Percentiles rank a stretch among this genome's conserved stretches.
Conservation (phyloP, 2,329 filamentous ascomycete genomes). For the Monosporascus cannonballus region DNA sequence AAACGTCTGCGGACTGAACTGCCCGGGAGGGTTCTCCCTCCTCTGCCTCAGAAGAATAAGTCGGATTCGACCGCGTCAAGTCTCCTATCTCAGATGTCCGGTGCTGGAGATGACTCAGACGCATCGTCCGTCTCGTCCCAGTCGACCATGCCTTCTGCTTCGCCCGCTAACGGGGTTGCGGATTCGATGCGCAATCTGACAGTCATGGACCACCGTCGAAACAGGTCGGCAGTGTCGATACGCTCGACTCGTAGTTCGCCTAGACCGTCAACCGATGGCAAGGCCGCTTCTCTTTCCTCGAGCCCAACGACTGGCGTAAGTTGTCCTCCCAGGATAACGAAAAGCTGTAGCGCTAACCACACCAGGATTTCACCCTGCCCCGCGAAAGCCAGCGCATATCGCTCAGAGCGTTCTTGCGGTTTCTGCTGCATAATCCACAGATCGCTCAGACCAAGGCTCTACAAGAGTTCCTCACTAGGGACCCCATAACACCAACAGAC, state of each 20-base stretch:
- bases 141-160: conserved; percentile 51
- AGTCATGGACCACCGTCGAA: conserved; percentile 36
- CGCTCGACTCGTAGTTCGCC: conserved; percentile 30
- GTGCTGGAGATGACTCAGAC: conserved; percentile 63
- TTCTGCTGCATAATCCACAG: conserved; percentile 75
- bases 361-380: conserved; percentile 57
- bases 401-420: conserved; percentile 82
- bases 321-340: neutral
- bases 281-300: conserved; percentile 23
- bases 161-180: conserved; percentile 21
- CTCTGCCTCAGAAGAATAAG: conserved; percentile 89
- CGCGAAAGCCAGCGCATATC: conserved; percentile 89
- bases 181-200: conserved; percentile 35
- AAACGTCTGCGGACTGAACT: conserved; percentile 76
- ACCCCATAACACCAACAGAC: conserved; percentile 69
- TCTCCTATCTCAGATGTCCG: conserved; percentile 43
- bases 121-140: conserved; percentile 73
- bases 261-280: conserved; percentile 38
- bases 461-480: conserved; percentile 70
- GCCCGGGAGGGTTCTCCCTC: conserved; percentile 82
- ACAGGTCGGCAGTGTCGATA: conserved; percentile 30
- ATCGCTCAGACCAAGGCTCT: conserved; percentile 80
- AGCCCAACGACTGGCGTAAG: conserved; percentile 25
- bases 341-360: conserved; percentile 25
- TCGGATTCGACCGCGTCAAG: conserved; percentile 60